Evolutionary conservation across 805 yeast genomes (phyloP), one percentile per base, ranked within the genome.

Genomic region (Yarrowia osloensis): DNA sequence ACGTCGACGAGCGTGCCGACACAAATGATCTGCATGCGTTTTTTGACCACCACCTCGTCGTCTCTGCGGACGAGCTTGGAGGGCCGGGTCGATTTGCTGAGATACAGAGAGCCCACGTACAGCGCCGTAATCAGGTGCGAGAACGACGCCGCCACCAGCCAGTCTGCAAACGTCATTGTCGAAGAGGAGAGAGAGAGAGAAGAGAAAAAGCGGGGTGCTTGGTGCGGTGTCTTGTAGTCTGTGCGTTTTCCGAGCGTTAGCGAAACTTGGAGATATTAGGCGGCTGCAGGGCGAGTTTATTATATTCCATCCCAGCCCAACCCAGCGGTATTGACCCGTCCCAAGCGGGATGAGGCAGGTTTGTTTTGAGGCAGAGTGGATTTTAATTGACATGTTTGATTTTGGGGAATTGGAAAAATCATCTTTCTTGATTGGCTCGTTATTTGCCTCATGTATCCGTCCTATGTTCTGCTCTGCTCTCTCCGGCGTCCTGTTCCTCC

Each of bases 1-100:
- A 76, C 40, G 6, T 71, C 66, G 7, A 84, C 83, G 1, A 79
- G 72, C 0, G 74, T 54, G 1, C 78, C 44, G 8, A 77, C 54
- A 7, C 80, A 71, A 1, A 75, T 46, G 2, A 72, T 61, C 29
- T 84, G 78, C 40, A 73, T 52, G 24, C 75, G 70, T 31, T 65
- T 55, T 11, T 46, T 47, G 26, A 73, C 68, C 21, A 72, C 75
- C 6, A 22, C 62, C 8, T 70, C 69, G 65, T 70, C 71, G 61
- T 73, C 72, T 49, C 74, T 37, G 28, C 65, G 40, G 50, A 55
- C 66, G 21, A 62, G 65, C 15, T 54, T 52, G 19, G 73, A 68
- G 26, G 75, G 75, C 29, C 75, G 47, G 9, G 74, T 73, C 19
- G 39, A 22, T 12, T 37, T 24, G 19, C 70, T 59, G 21, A 71